Evolutionary conservation across 2,329 filamentous ascomycete species (phyloP).

Genomic region (Pseudopithomyces maydicus): DNA sequence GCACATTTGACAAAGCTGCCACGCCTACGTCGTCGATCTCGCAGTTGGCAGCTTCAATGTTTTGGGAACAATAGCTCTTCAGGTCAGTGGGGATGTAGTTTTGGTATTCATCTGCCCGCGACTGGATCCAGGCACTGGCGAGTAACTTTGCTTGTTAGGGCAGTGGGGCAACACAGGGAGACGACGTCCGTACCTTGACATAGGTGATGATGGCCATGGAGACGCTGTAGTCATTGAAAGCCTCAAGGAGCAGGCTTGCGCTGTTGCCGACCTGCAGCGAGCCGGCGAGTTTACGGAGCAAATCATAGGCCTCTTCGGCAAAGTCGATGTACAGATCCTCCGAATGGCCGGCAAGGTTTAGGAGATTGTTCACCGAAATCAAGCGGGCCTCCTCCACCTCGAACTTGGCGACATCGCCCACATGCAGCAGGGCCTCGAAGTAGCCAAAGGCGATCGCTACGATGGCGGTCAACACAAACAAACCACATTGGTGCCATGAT

Average conservation of each 20-base stretch:
- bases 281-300: constrained; percentile 68
- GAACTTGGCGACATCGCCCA: constrained; percentile 68
- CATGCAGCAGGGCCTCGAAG: constrained; percentile 80
- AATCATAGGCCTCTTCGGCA: constrained; percentile 71
- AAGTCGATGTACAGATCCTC: constrained; percentile 81
- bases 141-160: constrained; percentile 64
- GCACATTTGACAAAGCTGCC: constrained; percentile 73
- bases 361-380: constrained; percentile 70
- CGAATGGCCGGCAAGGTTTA: constrained; percentile 71
- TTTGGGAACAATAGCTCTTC: constrained; percentile 69
- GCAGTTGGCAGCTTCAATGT: constrained; percentile 74
- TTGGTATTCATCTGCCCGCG: constrained; percentile 70
- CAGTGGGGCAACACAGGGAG: neutral
- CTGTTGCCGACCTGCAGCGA: constrained; percentile 58
- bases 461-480: constrained; percentile 30
- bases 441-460: constrained; percentile 91
- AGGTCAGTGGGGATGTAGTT: constrained; percentile 70
- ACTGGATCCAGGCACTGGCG: constrained; percentile 83
- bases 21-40: constrained; percentile 94
- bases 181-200: constrained; percentile 60
- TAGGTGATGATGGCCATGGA: constrained; percentile 86
- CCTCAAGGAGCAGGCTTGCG: constrained; percentile 62
- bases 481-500: constrained; percentile 1
- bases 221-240: constrained; percentile 73
- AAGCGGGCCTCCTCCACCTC: constrained; percentile 75